Percentiles rank a stretch among this genome's conserved stretches.
Evolutionary conservation across 2,329 filamentous ascomycete species (phyloP).

Genomic region (Alternaria consortialis): DNA sequence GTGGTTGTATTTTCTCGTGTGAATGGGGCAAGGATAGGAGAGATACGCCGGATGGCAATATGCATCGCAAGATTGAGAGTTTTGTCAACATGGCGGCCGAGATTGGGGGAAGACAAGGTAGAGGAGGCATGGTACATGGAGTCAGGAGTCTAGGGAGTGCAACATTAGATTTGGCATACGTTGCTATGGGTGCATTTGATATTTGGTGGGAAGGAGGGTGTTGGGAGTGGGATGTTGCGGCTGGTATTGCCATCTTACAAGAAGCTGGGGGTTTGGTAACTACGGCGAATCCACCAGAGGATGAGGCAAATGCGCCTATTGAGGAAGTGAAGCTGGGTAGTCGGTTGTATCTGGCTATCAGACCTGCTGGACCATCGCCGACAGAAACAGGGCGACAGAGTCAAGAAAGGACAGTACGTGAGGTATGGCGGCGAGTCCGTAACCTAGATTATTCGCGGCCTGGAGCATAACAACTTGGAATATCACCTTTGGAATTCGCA

Average conservation of each 20-base stretch:
- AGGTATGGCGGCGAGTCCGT: slow-evolving; percentile 75
- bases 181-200: slow-evolving; percentile 77
- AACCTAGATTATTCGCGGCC: slow-evolving; percentile 73
- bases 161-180: slow-evolving; percentile 77
- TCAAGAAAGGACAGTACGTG: slow-evolving; percentile 75
- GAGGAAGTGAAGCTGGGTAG: slow-evolving; percentile 70
- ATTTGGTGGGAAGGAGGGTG: slow-evolving; percentile 87
- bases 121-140: slow-evolving; percentile 82
- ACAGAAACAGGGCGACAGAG: slow-evolving; percentile 71
- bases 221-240: slow-evolving; percentile 85
- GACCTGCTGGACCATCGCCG: slow-evolving; percentile 69
- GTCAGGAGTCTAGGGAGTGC: slow-evolving; percentile 76
- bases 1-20: slow-evolving; percentile 75
- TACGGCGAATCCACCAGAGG: slow-evolving; percentile 73
- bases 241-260: slow-evolving; percentile 74
- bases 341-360: slow-evolving; percentile 74
- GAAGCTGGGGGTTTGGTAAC: slow-evolving; percentile 80
- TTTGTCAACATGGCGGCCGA: slow-evolving; percentile 80
- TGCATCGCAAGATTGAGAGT: slow-evolving; percentile 75
- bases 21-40: slow-evolving; percentile 83
- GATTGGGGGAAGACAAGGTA: slow-evolving; percentile 67
- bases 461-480: slow-evolving; percentile 52
- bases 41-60: slow-evolving; percentile 71
- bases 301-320: slow-evolving; percentile 65
- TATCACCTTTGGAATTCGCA: neutral